Percentiles rank a stretch among this genome's conserved stretches.
These are phyloP conservation scores for Rosa persica DNA, from an alignment of 306 rosid genomes.

Conservation along the genomic window DNA sequence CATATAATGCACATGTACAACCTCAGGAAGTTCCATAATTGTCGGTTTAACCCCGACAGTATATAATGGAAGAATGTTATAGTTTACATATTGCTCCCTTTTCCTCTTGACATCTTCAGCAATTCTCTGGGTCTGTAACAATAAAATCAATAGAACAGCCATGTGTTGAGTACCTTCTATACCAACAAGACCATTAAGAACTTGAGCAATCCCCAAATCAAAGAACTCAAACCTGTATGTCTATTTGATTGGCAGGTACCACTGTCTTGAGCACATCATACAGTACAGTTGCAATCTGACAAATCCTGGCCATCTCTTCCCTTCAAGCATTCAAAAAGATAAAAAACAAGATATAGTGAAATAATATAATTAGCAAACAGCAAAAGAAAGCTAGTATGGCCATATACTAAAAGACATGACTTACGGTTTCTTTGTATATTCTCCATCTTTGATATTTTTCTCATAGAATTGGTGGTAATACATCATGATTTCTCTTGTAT, in stretches of 20 bases:
- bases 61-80: slow-evolving; percentile 88
- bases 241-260: slow-evolving; percentile 38
- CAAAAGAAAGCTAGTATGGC: slow-evolving; percentile 15
- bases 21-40: slow-evolving; percentile 94
- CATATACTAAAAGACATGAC: slow-evolving; percentile 43
- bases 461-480: slow-evolving; percentile 69
- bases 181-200: slow-evolving; percentile 14
- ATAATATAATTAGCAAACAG: slow-evolving; percentile 15
- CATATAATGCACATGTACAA: slow-evolving; percentile 27
- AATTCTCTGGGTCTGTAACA: slow-evolving; percentile 56
- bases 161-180: slow-evolving; percentile 14
- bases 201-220: slow-evolving; percentile 21
- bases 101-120: slow-evolving; percentile 65
- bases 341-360: neutral
- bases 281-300: slow-evolving; percentile 77
- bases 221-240: slow-evolving; percentile 50
- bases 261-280: slow-evolving; percentile 72
- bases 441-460: slow-evolving; percentile 55
- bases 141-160: slow-evolving; percentile 26
- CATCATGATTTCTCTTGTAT: slow-evolving; percentile 52
- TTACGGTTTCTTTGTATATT: slow-evolving; percentile 72
- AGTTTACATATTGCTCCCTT: slow-evolving; percentile 62
- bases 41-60: slow-evolving; percentile 79
- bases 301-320: slow-evolving; percentile 85
- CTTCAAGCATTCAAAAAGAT: slow-evolving; percentile 44